phyloP scores from a whole-genome alignment of 345 rosid genomes.

The Camelina hispida region DNA sequence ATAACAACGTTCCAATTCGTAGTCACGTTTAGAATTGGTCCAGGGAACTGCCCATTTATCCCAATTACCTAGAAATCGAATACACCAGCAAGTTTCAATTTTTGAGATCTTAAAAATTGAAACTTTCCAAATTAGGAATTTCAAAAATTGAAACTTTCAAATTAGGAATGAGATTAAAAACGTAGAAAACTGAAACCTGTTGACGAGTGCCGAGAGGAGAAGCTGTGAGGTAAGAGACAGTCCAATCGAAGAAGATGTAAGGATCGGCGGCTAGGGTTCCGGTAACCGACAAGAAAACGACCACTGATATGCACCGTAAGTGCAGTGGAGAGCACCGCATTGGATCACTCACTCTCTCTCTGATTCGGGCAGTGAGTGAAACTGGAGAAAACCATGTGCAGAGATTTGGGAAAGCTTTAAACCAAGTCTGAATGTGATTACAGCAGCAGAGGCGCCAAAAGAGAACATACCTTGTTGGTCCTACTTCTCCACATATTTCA shows the following conservation, averaged over 20 bases:
- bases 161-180: background rate
- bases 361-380: conserved; percentile 7
- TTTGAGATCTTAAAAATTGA: background rate
- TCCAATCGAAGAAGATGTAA: conserved; percentile 84
- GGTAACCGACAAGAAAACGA: conserved; percentile 38
- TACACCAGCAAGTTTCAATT: background rate
- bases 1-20: conserved; percentile 75
- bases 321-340: conserved; percentile 47
- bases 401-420: conserved; percentile 28
- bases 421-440: conserved; percentile 31
- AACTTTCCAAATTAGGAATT: background rate
- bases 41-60: conserved; percentile 74
- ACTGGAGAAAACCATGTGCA: conserved; percentile 32
- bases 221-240: conserved; percentile 71
- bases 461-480: conserved; percentile 37
- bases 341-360: conserved; percentile 38
- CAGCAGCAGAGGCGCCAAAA: conserved; percentile 40
- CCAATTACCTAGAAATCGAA: conserved; percentile 57
- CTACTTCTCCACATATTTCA: conserved; percentile 15
- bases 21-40: conserved; percentile 74
- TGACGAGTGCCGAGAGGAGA: conserved; percentile 78
- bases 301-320: conserved; percentile 24
- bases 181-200: conserved; percentile 48
- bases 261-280: conserved; percentile 69
- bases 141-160: background rate